Percentiles rank a stretch among this genome's conserved stretches.
Evolutionary conservation across 345 rosid genomes (phyloP).

Genomic region (Sisymbrium altissimum): DNA sequence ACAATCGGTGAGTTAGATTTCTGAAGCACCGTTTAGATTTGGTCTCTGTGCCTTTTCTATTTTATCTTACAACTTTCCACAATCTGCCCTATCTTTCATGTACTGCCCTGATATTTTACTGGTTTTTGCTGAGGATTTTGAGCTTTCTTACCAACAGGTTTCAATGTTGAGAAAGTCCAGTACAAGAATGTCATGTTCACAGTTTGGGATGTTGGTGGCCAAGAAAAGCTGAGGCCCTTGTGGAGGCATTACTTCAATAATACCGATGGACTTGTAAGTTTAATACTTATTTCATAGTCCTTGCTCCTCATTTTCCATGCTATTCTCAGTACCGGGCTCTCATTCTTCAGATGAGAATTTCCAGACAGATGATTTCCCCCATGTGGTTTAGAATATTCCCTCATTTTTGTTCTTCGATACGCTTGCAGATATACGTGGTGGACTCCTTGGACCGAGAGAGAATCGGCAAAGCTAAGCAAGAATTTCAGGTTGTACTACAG

Average conservation of each 20-base stretch:
- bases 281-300: neutral
- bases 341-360: neutral
- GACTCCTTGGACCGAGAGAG: conserved; percentile 99
- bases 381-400: neutral
- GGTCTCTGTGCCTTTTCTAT: neutral
- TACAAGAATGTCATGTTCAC: conserved; percentile 98
- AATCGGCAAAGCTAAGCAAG: conserved; percentile 82
- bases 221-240: conserved; percentile 92
- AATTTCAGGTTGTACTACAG: conserved; percentile 67
- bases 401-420: neutral
- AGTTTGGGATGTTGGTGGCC: conserved; percentile 99
- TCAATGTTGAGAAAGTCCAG: conserved; percentile 99
- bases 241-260: conserved; percentile 99
- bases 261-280: conserved; percentile 96
- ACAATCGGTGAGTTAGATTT: conserved; percentile 64
- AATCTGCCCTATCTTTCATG: neutral
- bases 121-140: conserved; percentile 1
- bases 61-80: neutral
- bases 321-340: neutral
- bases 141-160: conserved; percentile 54
- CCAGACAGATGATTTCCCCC: neutral
- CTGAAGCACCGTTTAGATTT: neutral
- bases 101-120: neutral
- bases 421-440: conserved; percentile 83
- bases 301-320: no score